These are phyloP conservation scores for Metrosideros polymorpha DNA, from an alignment of 441 rosid species.

Conservation along the genomic window DNA sequence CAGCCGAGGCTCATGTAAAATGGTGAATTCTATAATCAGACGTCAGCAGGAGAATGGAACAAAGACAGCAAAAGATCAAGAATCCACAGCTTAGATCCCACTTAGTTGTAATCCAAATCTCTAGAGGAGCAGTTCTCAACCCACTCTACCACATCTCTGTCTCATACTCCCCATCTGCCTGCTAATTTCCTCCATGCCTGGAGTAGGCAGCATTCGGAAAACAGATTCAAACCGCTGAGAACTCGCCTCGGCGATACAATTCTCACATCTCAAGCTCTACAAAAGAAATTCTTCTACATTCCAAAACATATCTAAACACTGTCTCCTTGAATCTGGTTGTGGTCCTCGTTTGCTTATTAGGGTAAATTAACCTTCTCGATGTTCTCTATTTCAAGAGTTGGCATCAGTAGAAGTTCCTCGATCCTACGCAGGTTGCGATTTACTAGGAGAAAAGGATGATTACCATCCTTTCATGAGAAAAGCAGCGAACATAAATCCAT, in stretches of 20 bases:
- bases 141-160: not conserved
- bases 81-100: not conserved
- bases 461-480: not conserved
- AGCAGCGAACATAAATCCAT: not conserved
- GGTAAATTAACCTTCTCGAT: not conserved
- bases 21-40: not conserved
- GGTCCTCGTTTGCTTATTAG: not conserved
- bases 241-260: not conserved
- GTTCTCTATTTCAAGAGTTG: not conserved
- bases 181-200: not conserved
- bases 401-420: not conserved
- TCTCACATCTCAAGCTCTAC: not conserved
- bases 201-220: not conserved
- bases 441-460: not conserved
- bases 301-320: not conserved
- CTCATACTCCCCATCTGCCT: not conserved
- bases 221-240: not conserved
- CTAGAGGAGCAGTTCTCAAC: not conserved
- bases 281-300: not conserved
- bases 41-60: not conserved
- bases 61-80: not conserved
- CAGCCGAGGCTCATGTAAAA: not conserved
- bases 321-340: not conserved
- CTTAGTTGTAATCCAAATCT: not conserved
- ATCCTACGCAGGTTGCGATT: not conserved